A percentile compares a stretch with the other conserved stretches of the same genome.
Evolutionary conservation across 1,139 yeast species (phyloP).

Genomic region (Yamadazyma triangularis): DNA sequence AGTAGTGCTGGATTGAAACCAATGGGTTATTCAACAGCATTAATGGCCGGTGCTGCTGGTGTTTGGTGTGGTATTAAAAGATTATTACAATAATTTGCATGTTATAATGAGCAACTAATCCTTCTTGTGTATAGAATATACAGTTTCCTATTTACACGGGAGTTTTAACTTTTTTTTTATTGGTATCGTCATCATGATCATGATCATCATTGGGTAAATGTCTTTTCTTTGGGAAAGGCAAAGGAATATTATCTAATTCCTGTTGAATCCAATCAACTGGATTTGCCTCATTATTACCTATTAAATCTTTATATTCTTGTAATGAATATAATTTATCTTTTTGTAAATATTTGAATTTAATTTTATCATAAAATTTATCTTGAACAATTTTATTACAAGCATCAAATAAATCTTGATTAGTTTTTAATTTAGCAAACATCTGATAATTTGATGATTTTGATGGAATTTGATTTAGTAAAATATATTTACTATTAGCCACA

Average conservation of each 20-base stretch:
- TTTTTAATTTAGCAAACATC: conserved; percentile 52
- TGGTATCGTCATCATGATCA: no score
- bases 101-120: conserved; percentile 1
- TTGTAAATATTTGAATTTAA: conserved; percentile 32
- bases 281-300: conserved; percentile 2
- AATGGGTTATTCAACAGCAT: conserved; percentile 79
- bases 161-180: no score
- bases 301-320: conserved; percentile 15
- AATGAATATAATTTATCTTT: conserved; percentile 22
- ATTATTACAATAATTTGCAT: conserved; percentile 20
- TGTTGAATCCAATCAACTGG: no score
- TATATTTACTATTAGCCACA: conserved; percentile 72
- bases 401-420: conserved; percentile 44
- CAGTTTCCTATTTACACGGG: no score
- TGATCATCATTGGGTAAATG: no score
- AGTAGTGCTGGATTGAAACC: conserved; percentile 82
- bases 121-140: conserved; percentile 17
- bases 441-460: conserved; percentile 67
- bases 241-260: no score
- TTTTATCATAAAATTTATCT: conserved; percentile 19
- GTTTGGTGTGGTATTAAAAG: conserved; percentile 87
- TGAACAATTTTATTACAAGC: conserved; percentile 23
- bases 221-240: no score
- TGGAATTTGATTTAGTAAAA: conserved; percentile 73
- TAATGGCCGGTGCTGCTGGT: conserved; percentile 89